A percentile compares a stretch with the other conserved stretches of the same genome.
phyloP scores from a whole-genome alignment of 352 stramenopile species.

The Globisporangium nodosum region DNA sequence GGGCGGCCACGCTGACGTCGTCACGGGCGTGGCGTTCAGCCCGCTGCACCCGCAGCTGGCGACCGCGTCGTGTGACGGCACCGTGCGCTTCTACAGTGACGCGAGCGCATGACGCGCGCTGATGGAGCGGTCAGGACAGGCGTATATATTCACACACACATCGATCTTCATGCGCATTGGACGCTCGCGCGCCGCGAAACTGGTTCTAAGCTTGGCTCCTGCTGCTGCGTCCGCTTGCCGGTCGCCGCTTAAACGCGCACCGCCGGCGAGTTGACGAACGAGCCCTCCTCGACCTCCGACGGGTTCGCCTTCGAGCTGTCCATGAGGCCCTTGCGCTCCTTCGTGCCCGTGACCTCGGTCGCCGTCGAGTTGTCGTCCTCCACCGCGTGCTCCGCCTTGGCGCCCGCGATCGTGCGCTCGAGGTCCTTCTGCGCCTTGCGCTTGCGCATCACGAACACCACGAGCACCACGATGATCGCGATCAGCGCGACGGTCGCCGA shows the following conservation, averaged over 20 bases:
- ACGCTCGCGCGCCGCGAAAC: not conserved
- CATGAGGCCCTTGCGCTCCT: constrained; percentile 68
- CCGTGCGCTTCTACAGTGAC: constrained; percentile 50
- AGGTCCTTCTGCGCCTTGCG: constrained; percentile 75
- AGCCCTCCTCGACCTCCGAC: constrained; percentile 60
- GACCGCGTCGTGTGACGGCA: constrained; percentile 75
- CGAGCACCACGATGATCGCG: constrained; percentile 55
- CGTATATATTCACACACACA: constrained; percentile 33
- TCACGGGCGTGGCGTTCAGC: constrained; percentile 77
- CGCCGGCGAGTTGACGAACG: constrained; percentile 80
- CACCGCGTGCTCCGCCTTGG: constrained; percentile 71
- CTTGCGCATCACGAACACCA: constrained; percentile 71
- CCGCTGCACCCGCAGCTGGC: constrained; percentile 76
- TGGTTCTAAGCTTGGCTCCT: constrained; percentile 1
- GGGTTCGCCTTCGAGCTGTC: constrained; percentile 64
- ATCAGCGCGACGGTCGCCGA: constrained; percentile 56
- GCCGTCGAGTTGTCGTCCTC: constrained; percentile 57
- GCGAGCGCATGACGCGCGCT: not conserved
- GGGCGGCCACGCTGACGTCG: constrained; percentile 61
- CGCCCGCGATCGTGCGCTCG: constrained; percentile 73
- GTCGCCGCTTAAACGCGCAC: constrained; percentile 52
- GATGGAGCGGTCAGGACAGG: constrained; percentile 8
- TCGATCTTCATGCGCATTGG: constrained; percentile 23
- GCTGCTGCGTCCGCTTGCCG: not conserved
- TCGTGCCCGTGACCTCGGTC: constrained; percentile 46